Evolutionary conservation across 371 early-diverging fungal species (phyloP).

Genomic region (Sporodiniella umbellata): DNA sequence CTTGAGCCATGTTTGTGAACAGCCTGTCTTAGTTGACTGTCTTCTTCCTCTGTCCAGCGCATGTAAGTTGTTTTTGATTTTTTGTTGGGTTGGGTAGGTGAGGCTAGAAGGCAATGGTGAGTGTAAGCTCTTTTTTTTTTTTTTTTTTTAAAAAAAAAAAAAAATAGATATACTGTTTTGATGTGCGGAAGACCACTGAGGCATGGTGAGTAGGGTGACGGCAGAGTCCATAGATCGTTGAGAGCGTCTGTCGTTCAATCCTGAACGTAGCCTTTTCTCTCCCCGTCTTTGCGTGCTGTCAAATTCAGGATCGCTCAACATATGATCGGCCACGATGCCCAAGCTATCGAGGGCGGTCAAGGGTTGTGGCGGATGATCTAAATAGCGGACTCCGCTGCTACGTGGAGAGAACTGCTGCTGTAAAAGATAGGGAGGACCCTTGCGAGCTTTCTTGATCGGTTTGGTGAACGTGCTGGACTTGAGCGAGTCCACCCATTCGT

Average conservation of each 20-base stretch:
- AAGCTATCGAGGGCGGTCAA: conserved; percentile 28
- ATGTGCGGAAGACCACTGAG: conserved; percentile 17
- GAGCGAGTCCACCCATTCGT: conserved; percentile 22
- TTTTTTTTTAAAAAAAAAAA: too few species aligned
- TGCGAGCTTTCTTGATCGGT: conserved; percentile 9
- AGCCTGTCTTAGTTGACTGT: conserved; percentile 24
- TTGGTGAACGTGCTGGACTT: conserved; percentile 5
- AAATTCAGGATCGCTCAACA: conserved; percentile 31
- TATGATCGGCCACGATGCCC: conserved; percentile 36
- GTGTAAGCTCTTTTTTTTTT: neutral
- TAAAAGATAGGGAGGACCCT: conserved; percentile 40
- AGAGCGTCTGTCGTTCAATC: conserved; percentile 28
- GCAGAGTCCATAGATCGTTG: conserved; percentile 52
- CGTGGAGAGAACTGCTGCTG: conserved; percentile 48
- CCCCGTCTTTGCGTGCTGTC: neutral
- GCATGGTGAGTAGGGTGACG: conserved; percentile 39
- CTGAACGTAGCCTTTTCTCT: conserved; percentile 10
- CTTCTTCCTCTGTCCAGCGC: conserved; percentile 41
- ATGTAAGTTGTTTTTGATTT: conserved; percentile 40
- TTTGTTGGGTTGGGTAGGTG: conserved; percentile 15
- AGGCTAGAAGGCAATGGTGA: neutral
- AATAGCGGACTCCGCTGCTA: conserved; percentile 24
- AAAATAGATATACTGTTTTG: conserved; percentile 2
- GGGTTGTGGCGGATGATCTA: conserved; percentile 13
- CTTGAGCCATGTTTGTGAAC: conserved; percentile 33